Evolutionary conservation across 1,139 yeast species (phyloP).

Genomic region (Oligophagozyma castellii): DNA sequence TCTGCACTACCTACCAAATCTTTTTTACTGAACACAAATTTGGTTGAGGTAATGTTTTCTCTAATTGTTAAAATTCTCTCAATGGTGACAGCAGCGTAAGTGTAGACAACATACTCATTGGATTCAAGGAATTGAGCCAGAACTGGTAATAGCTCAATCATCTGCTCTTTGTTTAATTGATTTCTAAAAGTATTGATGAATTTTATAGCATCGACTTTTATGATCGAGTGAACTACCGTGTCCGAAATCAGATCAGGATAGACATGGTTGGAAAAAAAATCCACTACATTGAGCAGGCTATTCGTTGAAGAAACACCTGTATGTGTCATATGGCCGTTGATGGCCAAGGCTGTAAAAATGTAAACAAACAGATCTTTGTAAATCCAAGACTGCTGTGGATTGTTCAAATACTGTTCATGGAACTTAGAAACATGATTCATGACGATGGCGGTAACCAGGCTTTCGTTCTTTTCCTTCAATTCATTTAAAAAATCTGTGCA

Average conservation of each 20-base stretch:
- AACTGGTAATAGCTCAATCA: conserved; percentile 68
- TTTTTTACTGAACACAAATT: conserved; percentile 48
- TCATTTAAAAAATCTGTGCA: conserved; percentile 86
- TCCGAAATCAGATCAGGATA: conserved; percentile 58
- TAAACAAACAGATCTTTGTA: conserved; percentile 80
- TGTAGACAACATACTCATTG: conserved; percentile 69
- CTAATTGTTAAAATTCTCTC: conserved; percentile 79
- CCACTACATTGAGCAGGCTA: conserved; percentile 70
- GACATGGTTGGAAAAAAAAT: conserved; percentile 67
- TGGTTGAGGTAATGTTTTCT: conserved; percentile 34
- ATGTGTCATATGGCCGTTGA: conserved; percentile 74
- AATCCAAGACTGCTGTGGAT: conserved; percentile 48
- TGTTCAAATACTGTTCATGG: conserved; percentile 35
- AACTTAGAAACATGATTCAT: conserved; percentile 65
- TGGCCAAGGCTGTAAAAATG: conserved; percentile 77
- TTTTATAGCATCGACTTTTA: conserved; percentile 86
- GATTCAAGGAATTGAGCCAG: conserved; percentile 52
- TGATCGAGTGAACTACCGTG: conserved; percentile 45
- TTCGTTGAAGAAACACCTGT: conserved; percentile 86
- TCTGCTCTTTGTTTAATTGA: conserved; percentile 77
- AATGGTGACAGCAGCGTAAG: conserved; percentile 86
- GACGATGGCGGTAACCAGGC: conserved; percentile 58
- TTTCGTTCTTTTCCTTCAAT: conserved; percentile 67
- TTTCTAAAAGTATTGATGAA: conserved; percentile 83
- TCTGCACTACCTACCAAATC: conserved; percentile 52